Evolutionary conservation across 108 stramenopile species (phyloP).

Genomic region (Licmophora abbreviata): DNA sequence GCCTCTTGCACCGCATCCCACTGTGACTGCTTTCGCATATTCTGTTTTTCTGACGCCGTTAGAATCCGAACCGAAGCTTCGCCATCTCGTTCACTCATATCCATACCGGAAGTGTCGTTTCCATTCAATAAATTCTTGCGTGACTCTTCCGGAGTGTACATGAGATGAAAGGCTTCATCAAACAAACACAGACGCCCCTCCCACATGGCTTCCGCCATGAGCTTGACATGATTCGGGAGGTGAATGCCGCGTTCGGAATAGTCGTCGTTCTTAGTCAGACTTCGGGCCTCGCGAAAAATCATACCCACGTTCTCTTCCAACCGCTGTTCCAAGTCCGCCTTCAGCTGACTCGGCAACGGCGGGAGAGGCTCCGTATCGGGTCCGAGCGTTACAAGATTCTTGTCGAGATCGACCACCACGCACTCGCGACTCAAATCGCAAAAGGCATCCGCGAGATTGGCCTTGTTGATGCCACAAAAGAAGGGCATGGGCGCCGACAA

Average conservation of each 20-base stretch:
- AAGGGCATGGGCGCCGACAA: slow-evolving; percentile 81
- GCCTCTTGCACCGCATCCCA: slow-evolving; percentile 84
- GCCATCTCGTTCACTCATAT: slow-evolving; percentile 29
- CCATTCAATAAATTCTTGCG: slow-evolving; percentile 74
- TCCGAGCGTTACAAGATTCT: slow-evolving; percentile 59
- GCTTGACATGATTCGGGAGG: slow-evolving; percentile 54
- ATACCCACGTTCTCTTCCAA: slow-evolving; percentile 59
- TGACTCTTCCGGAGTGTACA: slow-evolving; percentile 65
- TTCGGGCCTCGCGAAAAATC: slow-evolving; percentile 68
- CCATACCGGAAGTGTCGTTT: slow-evolving; percentile 53
- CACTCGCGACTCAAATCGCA: slow-evolving; percentile 65
- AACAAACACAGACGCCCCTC: slow-evolving; percentile 55
- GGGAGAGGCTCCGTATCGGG: slow-evolving; percentile 55
- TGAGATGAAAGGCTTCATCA: slow-evolving; percentile 77
- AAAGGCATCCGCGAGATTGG: slow-evolving; percentile 57
- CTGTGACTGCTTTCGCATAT: slow-evolving; percentile 44
- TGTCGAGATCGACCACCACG: slow-evolving; percentile 83
- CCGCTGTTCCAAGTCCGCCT: slow-evolving; percentile 25
- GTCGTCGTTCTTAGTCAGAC: slow-evolving; percentile 51
- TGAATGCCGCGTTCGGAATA: slow-evolving; percentile 62
- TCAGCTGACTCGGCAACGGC: slow-evolving; percentile 48
- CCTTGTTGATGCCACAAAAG: slow-evolving; percentile 78
- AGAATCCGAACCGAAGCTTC: slow-evolving; percentile 35
- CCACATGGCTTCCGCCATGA: slow-evolving; percentile 76
- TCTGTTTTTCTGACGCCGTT: slow-evolving; percentile 35